phyloP scores from a whole-genome alignment of 257 asterid species.

The Solanum sitiens region DNA sequence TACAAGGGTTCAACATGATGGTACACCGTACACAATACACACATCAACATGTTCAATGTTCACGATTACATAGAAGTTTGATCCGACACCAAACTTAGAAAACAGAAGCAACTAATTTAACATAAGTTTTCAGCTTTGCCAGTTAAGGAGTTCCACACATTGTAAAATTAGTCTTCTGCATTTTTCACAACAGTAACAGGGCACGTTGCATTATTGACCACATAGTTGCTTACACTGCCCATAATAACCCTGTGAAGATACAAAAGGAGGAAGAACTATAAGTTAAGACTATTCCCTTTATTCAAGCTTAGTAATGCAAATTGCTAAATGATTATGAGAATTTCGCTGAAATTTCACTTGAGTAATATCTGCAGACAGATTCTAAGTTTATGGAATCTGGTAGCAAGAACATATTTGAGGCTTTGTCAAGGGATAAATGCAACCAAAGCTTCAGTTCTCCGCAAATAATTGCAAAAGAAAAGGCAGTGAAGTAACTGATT shows the following conservation, averaged over 20 bases:
- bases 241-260: constrained; percentile 58
- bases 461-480: background rate
- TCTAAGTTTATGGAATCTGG: background rate
- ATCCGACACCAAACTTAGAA: background rate
- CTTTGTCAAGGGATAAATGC: background rate
- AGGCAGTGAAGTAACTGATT: background rate
- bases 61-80: background rate
- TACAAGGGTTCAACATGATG: background rate
- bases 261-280: background rate
- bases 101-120: background rate
- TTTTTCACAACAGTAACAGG: constrained; percentile 83
- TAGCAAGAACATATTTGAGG: background rate
- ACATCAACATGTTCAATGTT: background rate
- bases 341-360: background rate
- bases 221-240: constrained; percentile 90
- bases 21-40: background rate
- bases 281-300: background rate
- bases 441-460: background rate
- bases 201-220: constrained; percentile 69
- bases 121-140: background rate
- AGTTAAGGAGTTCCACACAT: background rate
- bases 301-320: background rate
- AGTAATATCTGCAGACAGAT: background rate
- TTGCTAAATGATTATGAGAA: background rate
- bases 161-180: constrained; percentile 25